Base-by-base conservation (phyloP, 2,329 filamentous ascomycete species). In the Calonectria hawksworthii region DNA sequence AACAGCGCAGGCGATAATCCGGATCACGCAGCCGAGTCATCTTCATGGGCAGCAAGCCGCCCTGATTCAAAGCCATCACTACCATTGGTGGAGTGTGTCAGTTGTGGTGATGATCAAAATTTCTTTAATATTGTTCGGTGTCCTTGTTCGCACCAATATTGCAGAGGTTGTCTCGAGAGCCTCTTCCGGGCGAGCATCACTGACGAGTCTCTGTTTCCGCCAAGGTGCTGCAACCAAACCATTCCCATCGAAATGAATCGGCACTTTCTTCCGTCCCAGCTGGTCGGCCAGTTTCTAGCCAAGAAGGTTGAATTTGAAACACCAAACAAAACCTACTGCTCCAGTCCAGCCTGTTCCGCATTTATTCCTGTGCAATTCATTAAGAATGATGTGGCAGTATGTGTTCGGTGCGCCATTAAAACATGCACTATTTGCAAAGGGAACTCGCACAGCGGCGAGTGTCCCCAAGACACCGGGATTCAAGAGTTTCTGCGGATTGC, bases 381-480 rank as follows among this genome's bases (percentile, higher is more conserved):
- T 44, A 4, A 72, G 0, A 76, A 72, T 3, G 81, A 86, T 0
- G 51, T 84, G 0, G 90, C 83, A 0, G 82, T 71, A 0, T 93
- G 91, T 54, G 69, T 75, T 0, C 26, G 76, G 0, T 93, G 91
- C 73, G 0, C 47, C 0, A 72, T 51, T 0, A 78, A 63, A 1
- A 93, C 91, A 0, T 93, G 91, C 75, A 81, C 76, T 0, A 80
- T 82, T 0, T 93, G 91, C 85, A 92, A 92, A 77, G 79, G 73
- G 0, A 69, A 72, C 1, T 76, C 81, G 0, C 91, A 93, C 72
- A 21, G 47, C 0, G 86, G 84, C 0, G 87, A 90, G 26, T 93
- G 90, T 74, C 87, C 88, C 0, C 61, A 86, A 0, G 89, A 92
- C 63, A 73, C 77, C 0, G 79, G 79, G 0, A 73, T 87, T 0